Base-by-base conservation (phyloP, 2,329 filamentous ascomycete genomes). In the Beauveria asiatica region DNA sequence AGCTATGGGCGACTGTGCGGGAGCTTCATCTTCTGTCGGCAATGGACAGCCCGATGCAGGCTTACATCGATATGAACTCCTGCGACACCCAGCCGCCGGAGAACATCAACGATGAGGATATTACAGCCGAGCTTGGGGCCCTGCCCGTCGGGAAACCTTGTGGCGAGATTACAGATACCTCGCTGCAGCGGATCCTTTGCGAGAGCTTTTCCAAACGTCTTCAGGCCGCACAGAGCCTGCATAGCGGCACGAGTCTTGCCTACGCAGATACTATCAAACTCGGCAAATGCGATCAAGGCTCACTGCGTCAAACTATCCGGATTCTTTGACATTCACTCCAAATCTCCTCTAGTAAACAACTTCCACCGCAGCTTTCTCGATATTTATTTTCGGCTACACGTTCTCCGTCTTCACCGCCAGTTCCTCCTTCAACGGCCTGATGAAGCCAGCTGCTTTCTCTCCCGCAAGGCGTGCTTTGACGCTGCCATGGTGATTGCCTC, bases 341-440 rank as follows among this genome's bases (percentile, higher is more conserved):
- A 19, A 2, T 59, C 57, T 2, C 19, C 48, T n/a, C 25, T 45
- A 3, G 2, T 53, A 6, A 52, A 6, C 39, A 27, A 25, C 23
- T 60, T 60, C 25, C 59, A 60, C 30, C 51, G 46, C 17, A n/a
- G 44, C 42, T 44, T 60, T 23, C 30, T 60, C 19, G 52, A 56
- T 13, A 45, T 60, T 5, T 52, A 55, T 16, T 25, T 56, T 11
- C 59, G 52, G 7, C 44, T 46, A 5, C 51, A 60, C 21, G 37
- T 45, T 8, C 33, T 60, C 21, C 44, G 44, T 19, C 33, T 60
- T 11, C 59, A 60, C 44, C 50, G 51, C 10, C 59, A 53, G 16
- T 60, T 56, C 41, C 49, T 56, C 6, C 30, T 55, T 1, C 51
- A 54, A 21, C 23, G 33, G 21, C 52, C 49, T n/a, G 33, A 50